Percentiles rank a stretch among this genome's conserved stretches.
Conservation (phyloP, 345 rosid species). For the Populus pruinosa region DNA sequence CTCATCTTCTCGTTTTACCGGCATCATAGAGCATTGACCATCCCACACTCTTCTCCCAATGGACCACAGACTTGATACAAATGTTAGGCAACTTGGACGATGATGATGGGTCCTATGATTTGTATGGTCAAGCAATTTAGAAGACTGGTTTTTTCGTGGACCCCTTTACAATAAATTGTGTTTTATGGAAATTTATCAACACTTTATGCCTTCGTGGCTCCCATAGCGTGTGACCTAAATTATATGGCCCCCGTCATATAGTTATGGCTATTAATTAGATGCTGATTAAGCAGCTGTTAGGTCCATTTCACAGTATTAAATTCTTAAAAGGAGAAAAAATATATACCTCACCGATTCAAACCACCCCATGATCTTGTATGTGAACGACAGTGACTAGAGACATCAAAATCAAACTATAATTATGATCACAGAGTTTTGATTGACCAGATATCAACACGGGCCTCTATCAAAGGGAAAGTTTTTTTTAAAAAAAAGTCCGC, state of each 20-base stretch:
- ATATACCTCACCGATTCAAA: not conserved
- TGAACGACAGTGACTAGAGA: not conserved
- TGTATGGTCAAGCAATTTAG: conserved; percentile 1
- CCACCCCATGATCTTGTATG: not conserved
- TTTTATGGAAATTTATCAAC: not conserved
- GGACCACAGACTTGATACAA: not conserved
- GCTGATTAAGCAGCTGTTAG: conserved; percentile 6
- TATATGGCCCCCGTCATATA: conserved; percentile 4
- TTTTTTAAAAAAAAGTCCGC: no score
- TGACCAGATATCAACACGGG: not conserved
- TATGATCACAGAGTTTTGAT: not conserved
- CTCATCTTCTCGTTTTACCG: conserved; percentile 1
- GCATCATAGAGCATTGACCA: not conserved
- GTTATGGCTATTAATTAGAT: not conserved
- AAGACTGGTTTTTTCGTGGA: conserved; percentile 1
- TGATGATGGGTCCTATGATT: conserved; percentile 8
- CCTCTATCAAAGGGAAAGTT: not conserved
- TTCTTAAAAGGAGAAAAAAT: no score
- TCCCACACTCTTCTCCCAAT: not conserved
- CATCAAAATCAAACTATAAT: not conserved
- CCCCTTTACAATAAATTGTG: conserved; percentile 10
- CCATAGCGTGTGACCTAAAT: conserved; percentile 10
- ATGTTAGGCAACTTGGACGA: conserved; percentile 6
- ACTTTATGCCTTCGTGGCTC: not conserved
- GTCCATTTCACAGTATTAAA: conserved; percentile 9